Evolutionary conservation across 352 stramenopile genomes (phyloP).

Genomic region (Thalassiosira livingstoniorum): DNA sequence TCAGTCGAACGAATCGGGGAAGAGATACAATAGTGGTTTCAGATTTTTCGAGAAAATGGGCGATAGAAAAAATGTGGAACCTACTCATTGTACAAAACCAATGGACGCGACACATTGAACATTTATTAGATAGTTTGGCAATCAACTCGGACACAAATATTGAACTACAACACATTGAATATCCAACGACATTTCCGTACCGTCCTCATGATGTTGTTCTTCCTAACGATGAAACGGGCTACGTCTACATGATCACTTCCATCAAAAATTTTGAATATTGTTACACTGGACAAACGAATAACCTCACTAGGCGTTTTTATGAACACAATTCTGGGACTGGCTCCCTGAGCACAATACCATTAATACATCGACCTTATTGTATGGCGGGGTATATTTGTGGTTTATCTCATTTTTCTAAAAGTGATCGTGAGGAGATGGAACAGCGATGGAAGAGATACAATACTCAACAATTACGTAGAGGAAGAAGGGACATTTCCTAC

Average conservation of each 20-base stretch:
- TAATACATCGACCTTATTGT: constrained; percentile 7
- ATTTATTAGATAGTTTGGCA: not conserved
- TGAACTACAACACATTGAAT: not conserved
- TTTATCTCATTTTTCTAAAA: not conserved
- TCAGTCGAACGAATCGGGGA: no score
- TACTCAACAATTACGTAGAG: not conserved
- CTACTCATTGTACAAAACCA: not conserved
- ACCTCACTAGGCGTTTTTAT: not conserved
- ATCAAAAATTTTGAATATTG: not conserved
- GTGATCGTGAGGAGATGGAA: not conserved
- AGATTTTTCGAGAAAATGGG: no score
- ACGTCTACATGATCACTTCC: not conserved
- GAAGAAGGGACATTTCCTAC: not conserved
- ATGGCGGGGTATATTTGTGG: constrained; percentile 23
- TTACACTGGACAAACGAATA: not conserved
- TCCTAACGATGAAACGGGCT: not conserved
- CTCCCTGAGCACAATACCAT: not conserved
- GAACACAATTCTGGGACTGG: constrained; percentile 23
- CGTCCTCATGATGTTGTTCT: not conserved
- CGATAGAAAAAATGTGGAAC: no score
- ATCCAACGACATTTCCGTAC: not conserved
- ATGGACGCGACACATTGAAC: not conserved
- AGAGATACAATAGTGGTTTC: no score
- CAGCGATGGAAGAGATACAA: not conserved
- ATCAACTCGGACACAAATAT: not conserved